phyloP scores from a whole-genome alignment of 345 rosid species.

The Eucalyptus pauciflora region DNA sequence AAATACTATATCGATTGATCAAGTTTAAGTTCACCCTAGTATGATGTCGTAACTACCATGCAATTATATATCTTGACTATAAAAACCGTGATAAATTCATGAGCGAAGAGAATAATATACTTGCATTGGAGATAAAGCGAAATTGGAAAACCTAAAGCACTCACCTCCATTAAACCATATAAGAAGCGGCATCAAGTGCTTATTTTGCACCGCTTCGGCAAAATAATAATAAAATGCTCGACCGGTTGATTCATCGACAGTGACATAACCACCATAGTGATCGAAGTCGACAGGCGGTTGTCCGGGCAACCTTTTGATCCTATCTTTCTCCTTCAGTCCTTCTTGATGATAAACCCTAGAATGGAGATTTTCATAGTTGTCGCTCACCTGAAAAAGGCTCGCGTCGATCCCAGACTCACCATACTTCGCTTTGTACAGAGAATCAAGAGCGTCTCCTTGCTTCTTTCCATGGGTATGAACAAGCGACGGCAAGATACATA shows the following conservation, averaged over 20 bases:
- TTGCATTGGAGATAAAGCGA: neutral
- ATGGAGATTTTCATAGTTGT: neutral
- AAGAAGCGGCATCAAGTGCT: slow-evolving; percentile 51
- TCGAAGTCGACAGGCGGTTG: slow-evolving; percentile 38
- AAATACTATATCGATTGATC: neutral
- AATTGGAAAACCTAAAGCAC: neutral
- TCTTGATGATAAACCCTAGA: slow-evolving; percentile 1
- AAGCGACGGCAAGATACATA: neutral
- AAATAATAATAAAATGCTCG: slow-evolving; percentile 63
- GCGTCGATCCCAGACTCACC: slow-evolving; percentile 3
- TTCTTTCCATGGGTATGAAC: neutral
- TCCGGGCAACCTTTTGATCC: slow-evolving; percentile 41
- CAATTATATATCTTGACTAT: neutral
- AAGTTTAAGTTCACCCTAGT: neutral
- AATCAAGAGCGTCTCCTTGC: slow-evolving; percentile 8
- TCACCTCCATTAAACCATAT: slow-evolving; percentile 89
- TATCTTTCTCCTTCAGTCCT: slow-evolving; percentile 10
- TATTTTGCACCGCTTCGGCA: slow-evolving; percentile 32
- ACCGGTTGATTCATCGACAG: slow-evolving; percentile 38
- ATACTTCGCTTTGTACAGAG: slow-evolving; percentile 8
- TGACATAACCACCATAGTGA: slow-evolving; percentile 68
- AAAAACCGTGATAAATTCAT: neutral
- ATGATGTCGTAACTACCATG: neutral
- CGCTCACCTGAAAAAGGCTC: neutral
- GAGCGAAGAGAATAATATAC: neutral